Base-by-base conservation (phyloP, 2,329 filamentous ascomycete genomes). In the Aspergillus novofumigatus region DNA sequence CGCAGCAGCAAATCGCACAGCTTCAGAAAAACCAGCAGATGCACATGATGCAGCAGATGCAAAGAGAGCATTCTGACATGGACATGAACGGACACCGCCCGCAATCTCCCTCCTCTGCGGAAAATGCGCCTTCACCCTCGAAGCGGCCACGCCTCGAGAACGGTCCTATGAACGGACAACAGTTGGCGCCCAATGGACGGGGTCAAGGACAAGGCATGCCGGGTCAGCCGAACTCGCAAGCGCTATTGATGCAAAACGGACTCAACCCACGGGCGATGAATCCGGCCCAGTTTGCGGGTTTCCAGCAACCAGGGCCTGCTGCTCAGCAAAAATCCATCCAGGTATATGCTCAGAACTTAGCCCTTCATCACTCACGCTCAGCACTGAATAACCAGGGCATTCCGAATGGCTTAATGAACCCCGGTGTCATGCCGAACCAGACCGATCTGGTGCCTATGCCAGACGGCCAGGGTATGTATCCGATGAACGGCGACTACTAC, bases 91-190 rank as follows among this genome's bases (percentile, higher is more conserved):
- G 89, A 59, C 86, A 88, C 64, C 86, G 92, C 58, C 88, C 91
- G 28, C 86, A 88, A 57, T 96, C 93, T 35, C 93, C 93, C 7
- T 86, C 87, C 52, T 88, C 88, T 41, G 87, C 86, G 54, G 92
- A 97, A 53, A 94, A 94, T 68, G 92, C 91, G 26, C 91, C 92
- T 4, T 97, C 93, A 32, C 93, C 93, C 1, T 93, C 90, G 61
- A 97, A 97, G 79, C 85, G 92, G 68, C 90, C 87, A 57, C 89
- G 92, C 56, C 83, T 96, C 59, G 90, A 92, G 62, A 86, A 88
- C 68, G 81, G 82, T 35, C 82, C 82, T 9, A 91, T 91, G 75
- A 90, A 90, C 71, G 86, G 87, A 61, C 87, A 86, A 69, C 88
- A 87, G 66, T 89, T 92, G 83, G 88, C 89, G 77, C 85, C 86